These are phyloP conservation scores for Ustilaginoidea virens DNA, from an alignment of 2,329 filamentous ascomycete species.

Conservation along the genomic window DNA sequence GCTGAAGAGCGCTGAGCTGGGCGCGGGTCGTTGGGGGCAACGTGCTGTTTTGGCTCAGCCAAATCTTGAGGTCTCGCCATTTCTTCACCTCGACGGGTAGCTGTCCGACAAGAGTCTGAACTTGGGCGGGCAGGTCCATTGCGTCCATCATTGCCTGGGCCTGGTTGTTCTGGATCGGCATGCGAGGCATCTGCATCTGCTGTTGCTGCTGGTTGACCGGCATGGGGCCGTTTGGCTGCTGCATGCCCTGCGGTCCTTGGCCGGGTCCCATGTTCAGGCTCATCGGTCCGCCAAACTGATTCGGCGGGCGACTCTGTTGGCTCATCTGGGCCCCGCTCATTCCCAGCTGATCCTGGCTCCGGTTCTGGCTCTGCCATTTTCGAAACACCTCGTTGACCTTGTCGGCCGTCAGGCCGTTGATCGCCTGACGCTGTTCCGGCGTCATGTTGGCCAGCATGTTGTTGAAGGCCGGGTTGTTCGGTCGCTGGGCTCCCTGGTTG, in stretches of 20 bases:
- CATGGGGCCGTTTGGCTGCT: conserved; percentile 12
- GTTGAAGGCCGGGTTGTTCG: conserved; percentile 25
- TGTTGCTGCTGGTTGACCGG: conserved; percentile 13
- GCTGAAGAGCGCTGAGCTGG: conserved; percentile 20
- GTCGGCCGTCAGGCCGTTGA: conserved; percentile 29
- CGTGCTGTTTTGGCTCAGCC: conserved; percentile 22
- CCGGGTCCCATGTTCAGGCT: conserved; percentile 15
- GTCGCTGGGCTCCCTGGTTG: conserved; percentile 33
- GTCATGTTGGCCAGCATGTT: conserved; percentile 28
- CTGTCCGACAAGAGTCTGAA: conserved; percentile 15
- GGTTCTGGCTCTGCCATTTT: conserved; percentile 27
- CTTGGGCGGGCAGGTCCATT: conserved; percentile 28
- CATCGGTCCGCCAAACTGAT: conserved; percentile 17
- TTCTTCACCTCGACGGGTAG: conserved; percentile 30
- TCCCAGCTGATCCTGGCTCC: conserved; percentile 18
- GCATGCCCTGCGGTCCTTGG: conserved; percentile 16
- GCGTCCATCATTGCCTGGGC: conserved; percentile 27
- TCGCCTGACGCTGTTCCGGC: conserved; percentile 27
- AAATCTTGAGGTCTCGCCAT: conserved; percentile 30
- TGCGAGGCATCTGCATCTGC: conserved; percentile 14
- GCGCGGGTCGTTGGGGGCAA: conserved; percentile 15
- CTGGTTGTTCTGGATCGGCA: conserved; percentile 15
- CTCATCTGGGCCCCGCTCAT: conserved; percentile 17
- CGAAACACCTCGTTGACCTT: conserved; percentile 36
- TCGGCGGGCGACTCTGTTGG: conserved; percentile 14